These are phyloP conservation scores for Trichoderma gracile DNA, from an alignment of 2,329 filamentous ascomycete genomes.

Conservation along the genomic window DNA sequence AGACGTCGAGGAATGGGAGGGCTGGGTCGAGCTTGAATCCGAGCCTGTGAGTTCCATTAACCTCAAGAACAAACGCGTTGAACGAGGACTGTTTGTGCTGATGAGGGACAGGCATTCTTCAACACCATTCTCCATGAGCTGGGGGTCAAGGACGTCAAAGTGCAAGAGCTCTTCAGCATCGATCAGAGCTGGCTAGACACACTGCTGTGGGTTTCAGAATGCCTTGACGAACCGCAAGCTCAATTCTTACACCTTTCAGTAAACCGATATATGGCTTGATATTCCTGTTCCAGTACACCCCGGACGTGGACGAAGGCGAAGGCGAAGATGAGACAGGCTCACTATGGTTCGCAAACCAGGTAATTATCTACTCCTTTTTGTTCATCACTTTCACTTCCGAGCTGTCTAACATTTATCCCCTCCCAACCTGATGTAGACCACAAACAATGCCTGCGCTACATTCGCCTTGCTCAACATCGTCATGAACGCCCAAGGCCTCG, in stretches of 20 bases:
- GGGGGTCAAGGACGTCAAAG: slow-evolving; percentile 70
- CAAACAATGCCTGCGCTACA: slow-evolving; percentile 85
- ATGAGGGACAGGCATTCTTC: slow-evolving; percentile 68
- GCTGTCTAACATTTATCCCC: not conserved
- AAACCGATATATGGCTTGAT: slow-evolving; percentile 82
- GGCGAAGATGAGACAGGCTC: slow-evolving; percentile 46
- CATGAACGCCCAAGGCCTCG: slow-evolving; percentile 72
- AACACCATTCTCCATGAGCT: slow-evolving; percentile 79
- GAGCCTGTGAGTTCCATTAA: slow-evolving; percentile 67
- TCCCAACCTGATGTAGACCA: slow-evolving; percentile 56
- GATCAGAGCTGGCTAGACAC: slow-evolving; percentile 65
- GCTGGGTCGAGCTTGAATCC: slow-evolving; percentile 84
- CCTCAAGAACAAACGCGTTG: not conserved
- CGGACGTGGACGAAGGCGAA: slow-evolving; percentile 58
- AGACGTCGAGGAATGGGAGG: slow-evolving; percentile 64
- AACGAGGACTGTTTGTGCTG: not conserved
- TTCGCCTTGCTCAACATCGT: slow-evolving; percentile 90
- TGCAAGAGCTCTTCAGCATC: slow-evolving; percentile 74
- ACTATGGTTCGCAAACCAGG: slow-evolving; percentile 95
- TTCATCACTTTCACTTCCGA: not conserved
- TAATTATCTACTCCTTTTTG: slow-evolving; percentile 38
- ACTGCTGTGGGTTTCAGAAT: slow-evolving; percentile 55
- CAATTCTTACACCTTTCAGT: slow-evolving; percentile 41
- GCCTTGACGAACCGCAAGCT: not conserved
- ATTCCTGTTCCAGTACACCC: slow-evolving; percentile 75